Evolutionary conservation across 1,284 basidiomycete species (phyloP), one percentile per base, ranked within the genome.

Genomic region (Papiliotrema nemorosa): DNA sequence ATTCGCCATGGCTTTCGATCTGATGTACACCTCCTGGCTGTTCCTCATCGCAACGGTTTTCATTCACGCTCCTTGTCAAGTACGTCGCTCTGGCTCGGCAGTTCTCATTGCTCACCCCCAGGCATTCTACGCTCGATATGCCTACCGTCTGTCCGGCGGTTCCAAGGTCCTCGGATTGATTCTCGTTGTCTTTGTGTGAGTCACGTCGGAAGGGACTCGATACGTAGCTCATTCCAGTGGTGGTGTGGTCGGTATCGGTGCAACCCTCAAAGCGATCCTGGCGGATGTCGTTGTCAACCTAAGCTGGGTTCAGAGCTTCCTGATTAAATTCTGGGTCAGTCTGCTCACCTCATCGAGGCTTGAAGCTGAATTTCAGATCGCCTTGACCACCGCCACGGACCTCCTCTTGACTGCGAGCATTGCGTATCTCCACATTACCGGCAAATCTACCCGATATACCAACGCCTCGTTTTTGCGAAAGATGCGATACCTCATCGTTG

Each of bases 41-140:
- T 49, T 49, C 40, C 39, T 49, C 7, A 13, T 49, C 21, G 38
- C 39, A 20, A 43, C 47, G 16, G 47, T 38, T 13, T 42, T 49
- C 40, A 43, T 49, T 25, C 47, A 49, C 24, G 47, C 36, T n/a
- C 47, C 47, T 16, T 42, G 47, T 33, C 47, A 49, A 37, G 46
- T 47, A 25, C 29, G 46, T 35, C 13, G 12, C 40, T 25, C 31
- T 33, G 31, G 16, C 31, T n/a, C 35, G 18, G 18, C 27, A 46
- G n/a, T 14, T 34, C 31, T 16, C 27, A 4, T 31, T 31, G 20
- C 42, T 44, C 3, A 42, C 6, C 5, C 4, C 6, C 40, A 47
- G 46, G 20, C 35, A 13, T 41, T 38, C 27, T 48, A 40, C 27
- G 35, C 38, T 18, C 25, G 37, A 16, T 27, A 29, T n/a, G 29